Base-by-base conservation (phyloP, 2,329 filamentous ascomycete species). In the Hypoxylon sp. region DNA sequence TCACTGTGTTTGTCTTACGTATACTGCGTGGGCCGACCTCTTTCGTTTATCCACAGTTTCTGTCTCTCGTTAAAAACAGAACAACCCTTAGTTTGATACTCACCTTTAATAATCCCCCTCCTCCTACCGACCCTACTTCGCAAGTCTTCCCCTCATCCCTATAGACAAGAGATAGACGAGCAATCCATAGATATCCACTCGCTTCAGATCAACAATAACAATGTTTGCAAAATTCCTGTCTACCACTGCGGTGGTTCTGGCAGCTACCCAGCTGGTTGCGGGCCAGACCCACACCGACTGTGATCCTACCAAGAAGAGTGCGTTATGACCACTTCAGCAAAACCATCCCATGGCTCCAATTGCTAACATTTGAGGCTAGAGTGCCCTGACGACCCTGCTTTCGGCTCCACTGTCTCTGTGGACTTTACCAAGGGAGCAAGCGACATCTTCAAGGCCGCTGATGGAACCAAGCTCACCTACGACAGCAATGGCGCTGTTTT, bases 361-460 rank as follows among this genome's bases (percentile, higher is more conserved):
- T 50, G 53, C 76, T 78, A 62, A 80, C 71, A 35, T 33, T 10
- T 3, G 3, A 8, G 48, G 13, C 3, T 64, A 88, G 86, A 77
- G 35, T 98, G 95, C 82, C 88, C 92, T 54, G 80, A 91, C 64
- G 87, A 97, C 78, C 86, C 92, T 70, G 95, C 94, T 10, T 85
- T 98, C 13, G 94, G 92, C 58, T 89, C 79, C 82, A 82, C 80
- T 46, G 73, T 82, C 58, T 73, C 74, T 65, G 90, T 94, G 78
- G 93, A 97, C 84, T 96, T 97, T 83, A 91, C 89, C 66, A 85
- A 91, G 79, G 92, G 92, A 63, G 78, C 83, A 37, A 94, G 90
- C 70, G 84, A 87, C 70, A 80, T 82, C 74, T 87, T 89, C 79
- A 79, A 78, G 33, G 70, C 75, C 51, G 80, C 83, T 50, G 78